phyloP scores from a whole-genome alignment of 73 alveolate species.

The Blepharisma stoltei region DNA sequence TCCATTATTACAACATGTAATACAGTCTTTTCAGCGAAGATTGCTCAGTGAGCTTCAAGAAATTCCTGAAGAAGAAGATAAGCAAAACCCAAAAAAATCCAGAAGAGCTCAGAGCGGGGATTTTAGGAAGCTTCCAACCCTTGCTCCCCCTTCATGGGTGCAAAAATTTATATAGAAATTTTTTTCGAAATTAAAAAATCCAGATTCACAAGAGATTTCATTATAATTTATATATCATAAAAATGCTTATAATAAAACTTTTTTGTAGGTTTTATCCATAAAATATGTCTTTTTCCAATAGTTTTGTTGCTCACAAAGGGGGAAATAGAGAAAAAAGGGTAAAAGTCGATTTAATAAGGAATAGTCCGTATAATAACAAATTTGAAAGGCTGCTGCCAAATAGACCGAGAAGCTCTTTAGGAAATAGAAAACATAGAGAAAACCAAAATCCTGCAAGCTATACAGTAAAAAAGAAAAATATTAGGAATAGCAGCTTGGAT shows the following conservation, averaged over 20 bases:
- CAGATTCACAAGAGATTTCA: too few relatives aligned
- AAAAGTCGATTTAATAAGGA: neutral
- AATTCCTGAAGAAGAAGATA: constrained; percentile 27
- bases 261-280: too few relatives aligned
- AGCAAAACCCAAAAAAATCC: neutral
- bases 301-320: too few relatives aligned
- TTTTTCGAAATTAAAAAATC: too few relatives aligned
- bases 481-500: too few relatives aligned
- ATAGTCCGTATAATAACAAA: constrained; percentile 7
- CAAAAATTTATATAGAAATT: too few relatives aligned
- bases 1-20: constrained; percentile 13
- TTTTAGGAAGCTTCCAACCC: constrained; percentile 17
- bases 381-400: neutral
- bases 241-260: too few relatives aligned
- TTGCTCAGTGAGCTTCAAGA: constrained; percentile 24
- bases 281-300: too few relatives aligned
- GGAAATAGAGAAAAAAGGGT: neutral
- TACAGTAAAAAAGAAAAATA: too few relatives aligned
- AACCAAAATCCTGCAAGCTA: too few relatives aligned
- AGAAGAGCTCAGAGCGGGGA: constrained; percentile 1
- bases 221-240: too few relatives aligned
- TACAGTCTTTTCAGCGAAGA: constrained; percentile 15
- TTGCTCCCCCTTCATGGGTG: too few relatives aligned
- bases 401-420: constrained; percentile 15
- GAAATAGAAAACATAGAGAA: neutral